These are phyloP conservation scores for Aspergillus coremiiformis DNA, from an alignment of 495 filamentous ascomycete genomes.

Conservation along the genomic window DNA sequence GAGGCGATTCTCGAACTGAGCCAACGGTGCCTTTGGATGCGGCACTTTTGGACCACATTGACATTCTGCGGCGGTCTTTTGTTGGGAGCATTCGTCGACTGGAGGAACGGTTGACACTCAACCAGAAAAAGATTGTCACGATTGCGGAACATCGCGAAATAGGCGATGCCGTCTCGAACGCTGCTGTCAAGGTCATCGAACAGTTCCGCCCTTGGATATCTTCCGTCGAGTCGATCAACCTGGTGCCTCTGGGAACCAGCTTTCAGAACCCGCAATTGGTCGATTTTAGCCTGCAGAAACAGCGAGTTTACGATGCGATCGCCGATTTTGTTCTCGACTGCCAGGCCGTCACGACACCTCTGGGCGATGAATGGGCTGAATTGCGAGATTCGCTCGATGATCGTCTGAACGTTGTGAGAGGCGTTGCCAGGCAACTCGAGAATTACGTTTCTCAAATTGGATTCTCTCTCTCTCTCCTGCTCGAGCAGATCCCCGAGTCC, in stretches of 20 bases:
- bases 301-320: constrained; percentile 84
- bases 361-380: constrained; percentile 93
- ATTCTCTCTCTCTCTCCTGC: constrained; percentile 79
- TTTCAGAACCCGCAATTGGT: constrained; percentile 78
- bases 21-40: constrained; percentile 66
- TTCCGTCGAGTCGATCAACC: constrained; percentile 79
- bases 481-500: constrained; percentile 61
- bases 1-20: constrained; percentile 60
- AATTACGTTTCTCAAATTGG: constrained; percentile 78
- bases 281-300: constrained; percentile 85
- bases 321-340: constrained; percentile 81
- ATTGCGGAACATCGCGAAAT: constrained; percentile 61
- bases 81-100: constrained; percentile 74
- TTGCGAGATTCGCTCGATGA: constrained; percentile 84
- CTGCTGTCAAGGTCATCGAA: constrained; percentile 71
- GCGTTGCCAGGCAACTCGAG: constrained; percentile 71
- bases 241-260: constrained; percentile 62
- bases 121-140: constrained; percentile 72
- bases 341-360: constrained; percentile 77
- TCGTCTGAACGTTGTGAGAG: constrained; percentile 67
- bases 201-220: constrained; percentile 82
- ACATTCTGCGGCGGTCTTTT: constrained; percentile 74
- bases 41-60: constrained; percentile 70
- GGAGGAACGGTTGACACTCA: constrained; percentile 70
- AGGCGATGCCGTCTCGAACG: constrained; percentile 64